Conservation (phyloP, 1,284 basidiomycete genomes). For the Trametes sp. region DNA sequence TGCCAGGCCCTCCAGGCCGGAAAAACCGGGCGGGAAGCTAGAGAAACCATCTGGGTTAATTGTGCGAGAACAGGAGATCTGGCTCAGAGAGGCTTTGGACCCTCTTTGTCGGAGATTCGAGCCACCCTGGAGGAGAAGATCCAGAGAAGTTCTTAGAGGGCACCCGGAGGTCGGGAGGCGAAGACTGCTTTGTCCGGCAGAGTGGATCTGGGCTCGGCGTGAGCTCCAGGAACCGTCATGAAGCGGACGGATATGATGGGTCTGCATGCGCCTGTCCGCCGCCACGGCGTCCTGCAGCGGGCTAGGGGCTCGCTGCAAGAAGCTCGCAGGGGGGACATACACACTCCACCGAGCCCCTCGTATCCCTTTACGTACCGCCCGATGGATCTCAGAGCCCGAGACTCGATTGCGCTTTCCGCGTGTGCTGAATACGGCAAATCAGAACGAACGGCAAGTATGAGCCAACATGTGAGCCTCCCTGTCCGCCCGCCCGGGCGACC, state of each 20-base stretch:
- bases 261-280: constrained; percentile 18
- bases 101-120: constrained; percentile 41
- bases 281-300: background rate
- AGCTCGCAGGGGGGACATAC: constrained; percentile 24
- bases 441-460: constrained; percentile 21
- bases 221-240: constrained; percentile 33
- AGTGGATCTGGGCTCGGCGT: constrained; percentile 32
- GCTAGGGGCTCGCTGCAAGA: constrained; percentile 13
- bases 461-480: constrained; percentile 14
- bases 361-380: constrained; percentile 28
- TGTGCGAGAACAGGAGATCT: constrained; percentile 30
- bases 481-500: background rate
- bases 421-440: constrained; percentile 17
- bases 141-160: constrained; percentile 28
- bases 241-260: constrained; percentile 28
- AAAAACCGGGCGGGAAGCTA: constrained; percentile 31
- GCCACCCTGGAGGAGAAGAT: constrained; percentile 28
- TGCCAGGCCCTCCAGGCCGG: constrained; percentile 23
- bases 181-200: constrained; percentile 28
- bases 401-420: constrained; percentile 12
- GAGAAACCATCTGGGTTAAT: constrained; percentile 24
- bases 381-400: constrained; percentile 18
- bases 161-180: constrained; percentile 26
- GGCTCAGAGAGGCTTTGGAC: constrained; percentile 40
- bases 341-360: constrained; percentile 23